Base-by-base conservation (phyloP, 768 basidiomycete species). In the Russula brevipes region DNA sequence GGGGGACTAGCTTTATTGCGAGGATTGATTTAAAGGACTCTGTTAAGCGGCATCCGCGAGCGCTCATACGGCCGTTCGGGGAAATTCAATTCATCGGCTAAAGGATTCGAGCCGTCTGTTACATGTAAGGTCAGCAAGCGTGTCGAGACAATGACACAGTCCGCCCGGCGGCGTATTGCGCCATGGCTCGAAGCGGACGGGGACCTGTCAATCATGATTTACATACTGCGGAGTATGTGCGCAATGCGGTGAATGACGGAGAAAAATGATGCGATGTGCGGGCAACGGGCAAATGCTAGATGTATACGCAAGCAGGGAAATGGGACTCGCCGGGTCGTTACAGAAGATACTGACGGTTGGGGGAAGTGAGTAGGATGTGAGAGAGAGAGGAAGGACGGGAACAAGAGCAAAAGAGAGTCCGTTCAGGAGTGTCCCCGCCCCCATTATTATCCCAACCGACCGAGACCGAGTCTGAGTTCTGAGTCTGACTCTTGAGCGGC, bases 31-130 rank as follows among this genome's bases (percentile, higher is more conserved):
- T 41, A 57, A 57, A 24, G 41, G 49, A 10, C 14, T 24, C 35
- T 4, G 47, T 31, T 7, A 17, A 46, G 50, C 46, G 54, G 47
- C 14, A 61, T 57, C 47, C 30, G 45, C 47, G 17, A 33, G 51
- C 54, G 47, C 38, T 9, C 8, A 17, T 19, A n/a, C 24, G 6
- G 31, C 36, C 16, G 35, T 62, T 57, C 3, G 19, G 36, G 54
- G n/a, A 42, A 52, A n/a, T 52, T 57, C 19, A 52, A 63, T 63
- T 63, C 52, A 54, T 63, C 62, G 62, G 62, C 57, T 63, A 61
- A 56, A 31, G 16, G 9, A n/a, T 30, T 38, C 33, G 16, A 14
- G 31, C 24, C 36, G 41, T 41, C 49, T 59, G 50, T 49, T 33
- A 24, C 35, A 44, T 19, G 3, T 16, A 31, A 45, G 35, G 45